Evolutionary conservation across 306 rosid species (phyloP).

Genomic region (Ochetophila trinervis): DNA sequence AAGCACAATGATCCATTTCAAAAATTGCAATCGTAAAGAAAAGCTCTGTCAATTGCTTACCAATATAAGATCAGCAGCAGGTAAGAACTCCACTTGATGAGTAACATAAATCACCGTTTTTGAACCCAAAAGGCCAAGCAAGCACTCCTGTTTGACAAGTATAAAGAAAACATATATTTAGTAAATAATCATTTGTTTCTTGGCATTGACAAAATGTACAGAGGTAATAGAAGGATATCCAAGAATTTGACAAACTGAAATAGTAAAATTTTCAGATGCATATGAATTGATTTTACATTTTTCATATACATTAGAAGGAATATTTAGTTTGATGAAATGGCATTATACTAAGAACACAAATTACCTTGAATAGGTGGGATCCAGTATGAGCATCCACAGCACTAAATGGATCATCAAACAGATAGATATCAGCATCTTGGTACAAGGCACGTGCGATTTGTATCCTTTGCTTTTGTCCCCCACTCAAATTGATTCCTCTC

Average conservation of each 20-base stretch:
- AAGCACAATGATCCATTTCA: neutral
- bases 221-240: too few relatives aligned
- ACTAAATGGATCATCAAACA: conserved; percentile 85
- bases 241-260: neutral
- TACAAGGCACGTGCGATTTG: conserved; percentile 83
- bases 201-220: neutral
- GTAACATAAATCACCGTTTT: conserved; percentile 79
- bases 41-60: conserved; percentile 34
- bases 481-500: conserved; percentile 85
- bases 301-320: neutral
- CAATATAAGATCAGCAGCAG: conserved; percentile 78
- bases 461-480: conserved; percentile 85
- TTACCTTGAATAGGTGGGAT: conserved; percentile 75
- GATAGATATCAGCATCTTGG: conserved; percentile 75
- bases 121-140: conserved; percentile 65
- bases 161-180: neutral
- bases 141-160: conserved; percentile 55
- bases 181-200: neutral
- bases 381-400: conserved; percentile 93
- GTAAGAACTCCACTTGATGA: conserved; percentile 89
- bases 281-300: neutral
- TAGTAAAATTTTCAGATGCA: neutral
- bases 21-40: neutral
- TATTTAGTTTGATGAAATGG: conserved; percentile 6
- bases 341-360: conserved; percentile 9